Evolutionary conservation across 108 stramenopile species (phyloP).

Genomic region (Nitzschia sp.): DNA sequence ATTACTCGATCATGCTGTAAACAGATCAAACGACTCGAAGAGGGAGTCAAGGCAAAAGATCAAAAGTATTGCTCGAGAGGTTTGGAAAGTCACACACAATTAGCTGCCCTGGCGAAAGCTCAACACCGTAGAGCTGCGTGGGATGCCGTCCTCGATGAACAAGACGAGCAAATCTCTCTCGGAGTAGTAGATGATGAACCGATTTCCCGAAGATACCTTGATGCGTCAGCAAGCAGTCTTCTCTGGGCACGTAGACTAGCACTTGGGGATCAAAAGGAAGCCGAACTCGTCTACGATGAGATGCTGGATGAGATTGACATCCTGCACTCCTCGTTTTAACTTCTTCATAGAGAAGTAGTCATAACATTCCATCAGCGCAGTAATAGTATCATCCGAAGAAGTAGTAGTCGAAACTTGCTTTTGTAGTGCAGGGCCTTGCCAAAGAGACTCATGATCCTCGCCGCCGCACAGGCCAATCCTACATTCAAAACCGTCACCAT

Average conservation of each 20-base stretch:
- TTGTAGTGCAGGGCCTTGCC: no score
- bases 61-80: conserved; percentile 4
- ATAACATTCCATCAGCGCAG: no score
- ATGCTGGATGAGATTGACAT: no score
- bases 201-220: neutral
- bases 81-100: neutral
- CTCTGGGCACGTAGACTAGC: neutral
- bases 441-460: no score
- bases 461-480: no score
- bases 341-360: no score
- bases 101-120: neutral
- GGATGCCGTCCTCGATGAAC: no score
- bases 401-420: no score
- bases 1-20: neutral
- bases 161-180: neutral
- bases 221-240: neutral
- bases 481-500: no score
- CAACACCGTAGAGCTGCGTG: neutral
- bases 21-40: neutral
- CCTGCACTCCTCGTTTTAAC: no score
- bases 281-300: neutral
- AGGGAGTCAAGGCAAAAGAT: neutral
- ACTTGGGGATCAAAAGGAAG: neutral
- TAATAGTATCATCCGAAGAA: no score
- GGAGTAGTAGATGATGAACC: neutral